Evolutionary conservation across 1,139 yeast genomes (phyloP), one percentile per base, ranked within the genome.

Genomic region (Debaryomyces psychrophilus): DNA sequence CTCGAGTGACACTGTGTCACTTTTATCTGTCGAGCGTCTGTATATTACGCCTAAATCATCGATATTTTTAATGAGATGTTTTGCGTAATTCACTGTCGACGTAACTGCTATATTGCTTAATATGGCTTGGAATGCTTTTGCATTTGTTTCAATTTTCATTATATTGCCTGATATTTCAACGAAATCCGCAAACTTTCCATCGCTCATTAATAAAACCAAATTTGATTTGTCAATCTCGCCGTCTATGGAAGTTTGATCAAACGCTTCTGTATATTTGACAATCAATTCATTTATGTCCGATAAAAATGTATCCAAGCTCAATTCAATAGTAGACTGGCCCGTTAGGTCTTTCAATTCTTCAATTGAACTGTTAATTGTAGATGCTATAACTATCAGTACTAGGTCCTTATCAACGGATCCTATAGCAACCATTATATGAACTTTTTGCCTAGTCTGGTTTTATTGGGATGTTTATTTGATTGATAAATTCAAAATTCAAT

Each of bases 311-410:
- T 51, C 47, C 58, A 15, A 65, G 43, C 14, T 45, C 46, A 1
- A 59, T 55, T 41, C 50, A 53, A 37, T 11, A 11, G 34, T 12
- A 7, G 49, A 44, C 15, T 56, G 58, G 12, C 47, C 40, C 17
- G 44, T 43, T 3, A 28, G 27, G 2, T 29, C 43, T 15, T 54
- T 50, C 37, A 54, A 53, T 25, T 52, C 48, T 40, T 58, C 56
- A 34, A 68, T 54, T 4, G 58, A 44, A 31, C 51, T 53, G 51
- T 69, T 67, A 47, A 70, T 57, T 7, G 69, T 57, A 6, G 75
- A 59, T 11, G 69, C 69, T 5, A 69, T 57, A 11, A 69, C 57
- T 23, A 69, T 47, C 47, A 57, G 59, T 45, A 54, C 53, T 17
- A 65, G 52, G 15, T 64, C 66, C 26, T 52, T 49, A 38, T 53